A percentile compares a stretch with the other conserved stretches of the same genome.
Conservation (phyloP, 129 eudicot species). For the Flaveria brownii region DNA sequence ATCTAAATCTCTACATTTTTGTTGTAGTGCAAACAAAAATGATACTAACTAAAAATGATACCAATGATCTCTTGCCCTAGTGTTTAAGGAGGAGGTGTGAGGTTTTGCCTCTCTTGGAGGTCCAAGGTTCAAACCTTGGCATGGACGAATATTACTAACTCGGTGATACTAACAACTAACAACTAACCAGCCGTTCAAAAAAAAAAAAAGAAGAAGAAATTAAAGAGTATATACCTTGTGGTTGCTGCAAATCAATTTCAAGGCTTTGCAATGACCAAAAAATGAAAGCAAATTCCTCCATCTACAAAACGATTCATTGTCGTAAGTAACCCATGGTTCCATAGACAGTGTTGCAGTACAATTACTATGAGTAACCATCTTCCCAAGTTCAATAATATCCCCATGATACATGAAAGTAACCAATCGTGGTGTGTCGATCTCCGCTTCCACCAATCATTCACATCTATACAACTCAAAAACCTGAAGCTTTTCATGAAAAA, state of each 20-base stretch:
- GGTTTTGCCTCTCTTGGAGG: too few relatives aligned
- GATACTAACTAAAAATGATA: too few relatives aligned
- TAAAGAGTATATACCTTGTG: slow-evolving; percentile 16
- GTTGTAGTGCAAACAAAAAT: not conserved
- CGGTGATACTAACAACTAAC: too few relatives aligned
- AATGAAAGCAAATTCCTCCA: slow-evolving; percentile 36
- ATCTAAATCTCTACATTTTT: too few relatives aligned
- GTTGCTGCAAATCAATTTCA: slow-evolving; percentile 25
- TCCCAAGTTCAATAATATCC: not conserved
- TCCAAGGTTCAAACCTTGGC: too few relatives aligned
- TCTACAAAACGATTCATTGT: slow-evolving; percentile 4
- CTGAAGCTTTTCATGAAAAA: slow-evolving; percentile 29
- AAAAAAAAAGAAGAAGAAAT: slow-evolving; percentile 2
- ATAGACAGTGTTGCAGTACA: slow-evolving; percentile 22
- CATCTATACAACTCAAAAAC: slow-evolving; percentile 27
- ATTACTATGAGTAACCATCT: slow-evolving; percentile 21
- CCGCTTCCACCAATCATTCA: slow-evolving; percentile 11
- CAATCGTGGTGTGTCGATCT: slow-evolving; percentile 32
- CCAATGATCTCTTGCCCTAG: too few relatives aligned
- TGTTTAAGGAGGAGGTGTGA: too few relatives aligned
- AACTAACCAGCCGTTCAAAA: too few relatives aligned
- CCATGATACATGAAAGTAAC: slow-evolving; percentile 36
- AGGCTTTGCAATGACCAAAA: slow-evolving; percentile 29
- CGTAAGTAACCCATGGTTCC: not conserved
- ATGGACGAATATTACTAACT: too few relatives aligned